Evolutionary conservation across 202 grass and related monocot genomes (phyloP), one percentile per base, ranked within the genome.

Genomic region (Cymbopogon flexuosus): DNA sequence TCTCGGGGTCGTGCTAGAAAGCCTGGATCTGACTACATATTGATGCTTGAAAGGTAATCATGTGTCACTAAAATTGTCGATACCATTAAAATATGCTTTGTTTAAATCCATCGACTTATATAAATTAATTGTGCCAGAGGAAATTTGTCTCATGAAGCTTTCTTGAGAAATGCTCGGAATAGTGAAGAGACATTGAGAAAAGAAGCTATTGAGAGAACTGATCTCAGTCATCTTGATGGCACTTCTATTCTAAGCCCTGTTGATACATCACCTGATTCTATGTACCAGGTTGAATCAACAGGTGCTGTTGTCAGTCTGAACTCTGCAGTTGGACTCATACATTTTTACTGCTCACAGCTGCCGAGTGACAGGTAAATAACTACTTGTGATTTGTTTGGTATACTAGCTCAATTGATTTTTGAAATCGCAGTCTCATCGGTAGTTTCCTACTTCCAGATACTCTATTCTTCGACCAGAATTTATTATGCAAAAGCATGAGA

Each of bases 151-250:
- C 96, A 98, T 83, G 92, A 91, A 89, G 88, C 88, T 24, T 98
- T 95, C 73, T 89, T 95, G 88, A 91, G 83, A 81, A 93, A 98
- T 91, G 84, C 84, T 82, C 92, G 96, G 19, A 98, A 94, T 84
- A 98, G 96, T 80, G 96, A 98, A 76, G 92, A 95, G 71, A 95
- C 96, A 15, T 78, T 98, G 60, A 98, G 96, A 89, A 98, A 95
- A 88, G 96, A 98, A 87, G 96, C 96, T 86, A 98, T 98, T 82
- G 90, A 98, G 83, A 90, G 96, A 91, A 98, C 92, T 13, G 96
- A 98, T 83, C 90, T 98, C 43, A 98, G 92, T 81, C 96, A 98
- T 95, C 87, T 95, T 46, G 90, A 93, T 81, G 88, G 80, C 68
- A 95, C 79, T 84, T 84, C 62, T 62, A 72, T 86, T 65, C 65